Evolutionary conservation across 148 eudicot species (phyloP).

Genomic region (Chenopodium formosanum): DNA sequence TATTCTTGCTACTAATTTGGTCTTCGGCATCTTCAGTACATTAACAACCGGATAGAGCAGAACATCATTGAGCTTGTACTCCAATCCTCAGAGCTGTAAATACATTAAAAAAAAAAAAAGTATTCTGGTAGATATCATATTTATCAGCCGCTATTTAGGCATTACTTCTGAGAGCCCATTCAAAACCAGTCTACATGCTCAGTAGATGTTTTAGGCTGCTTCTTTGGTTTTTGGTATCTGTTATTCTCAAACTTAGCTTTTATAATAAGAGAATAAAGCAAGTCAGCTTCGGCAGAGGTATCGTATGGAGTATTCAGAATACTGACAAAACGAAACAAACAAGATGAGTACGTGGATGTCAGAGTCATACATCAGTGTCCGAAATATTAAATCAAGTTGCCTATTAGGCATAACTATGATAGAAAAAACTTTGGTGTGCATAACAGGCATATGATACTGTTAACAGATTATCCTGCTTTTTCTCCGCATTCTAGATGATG

Average conservation of each 20-base stretch:
- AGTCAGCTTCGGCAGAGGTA: conserved; percentile 82
- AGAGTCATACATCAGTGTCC: not conserved
- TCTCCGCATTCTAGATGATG: no score
- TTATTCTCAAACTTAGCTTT: conserved; percentile 84
- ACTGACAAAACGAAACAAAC: conserved; percentile 30
- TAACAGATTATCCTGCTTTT: no score
- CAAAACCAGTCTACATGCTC: conserved; percentile 69
- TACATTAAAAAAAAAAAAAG: not conserved
- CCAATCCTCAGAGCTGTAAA: not conserved
- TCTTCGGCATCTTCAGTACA: not conserved
- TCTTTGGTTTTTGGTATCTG: conserved; percentile 67
- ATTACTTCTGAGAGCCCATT: not conserved
- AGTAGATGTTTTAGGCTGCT: conserved; percentile 60
- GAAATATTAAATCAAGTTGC: no score
- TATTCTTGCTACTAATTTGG: not conserved
- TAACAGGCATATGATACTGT: no score
- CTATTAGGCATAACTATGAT: no score
- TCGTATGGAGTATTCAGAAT: conserved; percentile 69
- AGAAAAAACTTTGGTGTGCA: no score
- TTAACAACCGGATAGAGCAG: not conserved
- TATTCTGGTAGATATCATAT: not conserved
- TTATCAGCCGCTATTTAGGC: not conserved
- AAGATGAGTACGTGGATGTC: not conserved
- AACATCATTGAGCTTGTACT: not conserved
- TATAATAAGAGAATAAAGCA: conserved; percentile 79